Evolutionary conservation across 805 yeast genomes (phyloP).

Genomic region (Candida rishiriensis): DNA sequence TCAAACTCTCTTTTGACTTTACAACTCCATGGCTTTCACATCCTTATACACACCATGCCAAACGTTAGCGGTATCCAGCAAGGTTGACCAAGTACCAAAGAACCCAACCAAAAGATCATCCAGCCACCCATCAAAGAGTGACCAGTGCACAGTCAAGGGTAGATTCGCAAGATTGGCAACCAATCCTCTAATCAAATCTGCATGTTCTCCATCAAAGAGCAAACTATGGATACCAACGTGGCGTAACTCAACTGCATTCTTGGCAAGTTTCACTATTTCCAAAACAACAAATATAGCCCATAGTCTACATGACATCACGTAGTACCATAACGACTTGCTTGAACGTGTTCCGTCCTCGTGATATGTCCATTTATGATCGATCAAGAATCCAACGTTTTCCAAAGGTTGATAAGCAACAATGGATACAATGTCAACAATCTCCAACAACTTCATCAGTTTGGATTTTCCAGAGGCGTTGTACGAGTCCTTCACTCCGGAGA

Average conservation of each 20-base stretch:
- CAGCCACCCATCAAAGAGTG: conserved; percentile 30
- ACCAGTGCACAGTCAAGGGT: conserved; percentile 37
- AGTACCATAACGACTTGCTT: conserved; percentile 22
- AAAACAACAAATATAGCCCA: conserved; percentile 34
- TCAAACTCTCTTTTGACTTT: neutral
- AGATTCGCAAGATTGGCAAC: conserved; percentile 30
- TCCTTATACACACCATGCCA: conserved; percentile 17
- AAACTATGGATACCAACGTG: conserved; percentile 3
- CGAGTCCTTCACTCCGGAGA: conserved; percentile 13
- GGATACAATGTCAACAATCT: conserved; percentile 21
- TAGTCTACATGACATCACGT: conserved; percentile 27
- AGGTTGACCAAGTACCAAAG: conserved; percentile 28
- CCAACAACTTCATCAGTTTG: conserved; percentile 19
- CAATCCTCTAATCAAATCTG: conserved; percentile 14
- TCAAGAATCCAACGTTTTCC: conserved; percentile 32
- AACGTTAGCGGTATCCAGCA: conserved; percentile 19
- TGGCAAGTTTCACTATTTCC: conserved; percentile 24
- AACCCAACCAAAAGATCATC: conserved; percentile 30
- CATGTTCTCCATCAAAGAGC: conserved; percentile 8
- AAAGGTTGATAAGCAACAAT: conserved; percentile 30
- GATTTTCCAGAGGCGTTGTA: conserved; percentile 6
- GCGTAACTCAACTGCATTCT: conserved; percentile 4
- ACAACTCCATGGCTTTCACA: conserved; percentile 8
- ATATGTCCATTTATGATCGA: conserved; percentile 29
- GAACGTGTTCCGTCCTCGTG: conserved; percentile 12